phyloP scores from a whole-genome alignment of 768 basidiomycete species.

The Mycena floridula region DNA sequence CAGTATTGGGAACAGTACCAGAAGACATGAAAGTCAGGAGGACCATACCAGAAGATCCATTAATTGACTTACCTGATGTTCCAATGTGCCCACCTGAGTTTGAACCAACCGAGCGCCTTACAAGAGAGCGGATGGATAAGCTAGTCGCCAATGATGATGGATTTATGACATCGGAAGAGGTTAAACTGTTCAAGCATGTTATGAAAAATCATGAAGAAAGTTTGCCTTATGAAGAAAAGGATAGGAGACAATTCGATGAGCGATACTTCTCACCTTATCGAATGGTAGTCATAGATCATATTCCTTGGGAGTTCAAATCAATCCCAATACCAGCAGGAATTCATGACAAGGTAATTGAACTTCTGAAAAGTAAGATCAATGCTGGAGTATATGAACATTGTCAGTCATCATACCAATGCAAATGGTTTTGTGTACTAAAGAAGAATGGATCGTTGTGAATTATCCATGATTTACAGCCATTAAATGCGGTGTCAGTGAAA shows the following conservation, averaged over 20 bases:
- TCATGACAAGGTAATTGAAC: slow-evolving; percentile 14
- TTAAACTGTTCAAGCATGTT: slow-evolving; percentile 24
- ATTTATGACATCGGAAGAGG: slow-evolving; percentile 30
- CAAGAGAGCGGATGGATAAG: slow-evolving; percentile 17
- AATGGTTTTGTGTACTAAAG: slow-evolving; percentile 23
- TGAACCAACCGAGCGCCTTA: slow-evolving; percentile 17
- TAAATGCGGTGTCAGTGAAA: slow-evolving; percentile 24
- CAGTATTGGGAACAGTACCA: slow-evolving; percentile 25
- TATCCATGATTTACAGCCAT: slow-evolving; percentile 19
- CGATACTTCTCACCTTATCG: slow-evolving; percentile 13
- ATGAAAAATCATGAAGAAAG: slow-evolving; percentile 25
- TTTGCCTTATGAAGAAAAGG: slow-evolving; percentile 26
- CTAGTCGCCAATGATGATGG: slow-evolving; percentile 19
- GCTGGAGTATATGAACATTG: slow-evolving; percentile 11
- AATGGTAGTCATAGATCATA: no score
- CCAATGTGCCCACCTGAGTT: slow-evolving; percentile 26
- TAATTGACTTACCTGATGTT: slow-evolving; percentile 19
- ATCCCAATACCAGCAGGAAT: slow-evolving; percentile 25
- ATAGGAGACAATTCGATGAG: slow-evolving; percentile 13
- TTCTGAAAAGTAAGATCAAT: slow-evolving; percentile 21
- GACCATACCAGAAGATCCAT: slow-evolving; percentile 26
- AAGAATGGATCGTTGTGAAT: slow-evolving; percentile 20
- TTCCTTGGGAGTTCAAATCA: no score
- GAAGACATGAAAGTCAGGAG: slow-evolving; percentile 24
- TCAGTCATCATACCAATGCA: slow-evolving; percentile 11